Base-by-base conservation (phyloP, 345 rosid species). In the Atalantia buxifolia region DNA sequence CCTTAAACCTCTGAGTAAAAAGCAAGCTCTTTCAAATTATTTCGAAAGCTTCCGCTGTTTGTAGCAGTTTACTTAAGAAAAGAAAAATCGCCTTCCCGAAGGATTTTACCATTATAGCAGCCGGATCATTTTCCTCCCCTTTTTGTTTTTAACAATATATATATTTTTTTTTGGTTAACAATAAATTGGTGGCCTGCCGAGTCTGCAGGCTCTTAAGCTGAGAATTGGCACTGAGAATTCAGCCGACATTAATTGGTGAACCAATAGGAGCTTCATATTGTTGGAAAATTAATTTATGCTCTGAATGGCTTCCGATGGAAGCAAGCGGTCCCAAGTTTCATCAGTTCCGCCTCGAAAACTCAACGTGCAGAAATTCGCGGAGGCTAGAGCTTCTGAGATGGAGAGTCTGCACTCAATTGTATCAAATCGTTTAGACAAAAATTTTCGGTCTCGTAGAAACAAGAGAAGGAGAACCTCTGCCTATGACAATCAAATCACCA, bases 401-500 rank as follows among this genome's bases (percentile, higher is more conserved):
- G 94, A 90, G 48, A 72, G 91, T 30, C 93, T 93, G 72, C 88
- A 89, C 85, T 91, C 93, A 0, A 78, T 87, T 27, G 84, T 92
- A 18, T 78, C 94, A 4, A 65, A 80, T 70, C 88, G 94, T 61
- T 69, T 89, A 80, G 83, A 82, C 71, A 88, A 88, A 55, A 84
- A 93, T 84, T 93, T 92, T 74, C 69, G 86, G 36, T 90, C 94
- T 57, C 80, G 79, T 77, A 86, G 95, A 84, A 88, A 89, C 88
- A 86, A 92, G 90, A 91, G 93, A 78, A 90, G 97, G 86, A 91
- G 98, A 83, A 93, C 97, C 78, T 89, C 92, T 22, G 80, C 95
- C 48, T 86, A 84, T 62, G 88, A 91, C 66, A 88, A 80, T 67
- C 84, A 82, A 81, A 84, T 80, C 75, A 82, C 94, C 2, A 87